phyloP scores from a whole-genome alignment of 2,329 filamentous ascomycete species.

The Diaporthe capsici region DNA sequence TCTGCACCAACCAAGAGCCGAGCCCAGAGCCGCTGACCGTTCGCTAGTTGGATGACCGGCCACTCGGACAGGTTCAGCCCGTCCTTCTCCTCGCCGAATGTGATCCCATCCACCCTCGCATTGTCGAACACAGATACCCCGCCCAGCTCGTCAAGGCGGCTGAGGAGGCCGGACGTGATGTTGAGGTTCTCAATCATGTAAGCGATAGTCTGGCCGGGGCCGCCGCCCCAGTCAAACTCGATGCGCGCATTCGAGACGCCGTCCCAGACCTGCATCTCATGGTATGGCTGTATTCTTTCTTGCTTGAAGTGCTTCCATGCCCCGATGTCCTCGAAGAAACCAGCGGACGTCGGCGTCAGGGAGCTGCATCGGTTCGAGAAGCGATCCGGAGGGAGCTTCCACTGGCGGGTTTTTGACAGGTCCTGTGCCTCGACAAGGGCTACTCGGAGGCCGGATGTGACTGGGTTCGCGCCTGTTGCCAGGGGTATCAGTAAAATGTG shows the following conservation, averaged over 20 bases:
- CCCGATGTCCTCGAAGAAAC: constrained; percentile 85
- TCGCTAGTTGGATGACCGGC: constrained; percentile 84
- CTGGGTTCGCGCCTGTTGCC: constrained; percentile 77
- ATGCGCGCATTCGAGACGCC: constrained; percentile 89
- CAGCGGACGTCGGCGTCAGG: constrained; percentile 88
- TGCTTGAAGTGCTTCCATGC: constrained; percentile 85
- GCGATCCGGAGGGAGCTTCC: constrained; percentile 74
- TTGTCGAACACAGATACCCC: constrained; percentile 80
- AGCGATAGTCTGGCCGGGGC: constrained; percentile 77
- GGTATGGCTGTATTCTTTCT: constrained; percentile 85
- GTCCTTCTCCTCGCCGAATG: constrained; percentile 77
- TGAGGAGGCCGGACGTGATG: constrained; percentile 82
- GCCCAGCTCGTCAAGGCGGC: constrained; percentile 78
- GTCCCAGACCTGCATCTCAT: constrained; percentile 99
- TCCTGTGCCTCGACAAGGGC: constrained; percentile 94
- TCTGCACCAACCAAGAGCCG: constrained; percentile 93
- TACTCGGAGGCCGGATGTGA: constrained; percentile 83
- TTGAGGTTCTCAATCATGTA: constrained; percentile 98
- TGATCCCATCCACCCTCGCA: constrained; percentile 84
- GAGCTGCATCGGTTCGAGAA: constrained; percentile 98
- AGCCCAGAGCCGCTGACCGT: constrained; percentile 78
- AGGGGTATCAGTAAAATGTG: neutral
- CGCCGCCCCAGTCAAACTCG: constrained; percentile 82
- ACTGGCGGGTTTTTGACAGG: constrained; percentile 76
- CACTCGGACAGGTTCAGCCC: constrained; percentile 85